These are phyloP conservation scores for Hypoxylon subgilvum DNA, from an alignment of 495 filamentous ascomycete species.

Conservation along the genomic window DNA sequence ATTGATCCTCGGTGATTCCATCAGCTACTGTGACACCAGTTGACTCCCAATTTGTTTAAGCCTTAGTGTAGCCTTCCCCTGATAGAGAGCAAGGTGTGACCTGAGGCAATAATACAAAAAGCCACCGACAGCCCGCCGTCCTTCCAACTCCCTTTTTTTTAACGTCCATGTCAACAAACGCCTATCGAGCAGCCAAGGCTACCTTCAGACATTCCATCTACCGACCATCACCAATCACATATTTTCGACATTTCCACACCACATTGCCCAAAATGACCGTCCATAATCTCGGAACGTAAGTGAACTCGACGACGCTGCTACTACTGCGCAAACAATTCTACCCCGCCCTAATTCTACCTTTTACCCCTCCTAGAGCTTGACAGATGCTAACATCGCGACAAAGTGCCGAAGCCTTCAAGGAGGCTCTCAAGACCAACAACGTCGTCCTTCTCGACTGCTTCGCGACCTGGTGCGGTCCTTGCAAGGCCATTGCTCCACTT, in stretches of 20 bases:
- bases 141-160: conserved; percentile 24
- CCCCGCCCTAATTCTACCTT: conserved; percentile 2
- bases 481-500: conserved; percentile 83
- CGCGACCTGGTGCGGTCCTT: conserved; percentile 93
- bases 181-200: conserved; percentile 31
- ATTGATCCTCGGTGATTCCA: background rate
- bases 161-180: conserved; percentile 37
- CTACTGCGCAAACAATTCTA: background rate
- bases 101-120: conserved; percentile 33
- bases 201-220: conserved; percentile 32
- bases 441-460: conserved; percentile 84
- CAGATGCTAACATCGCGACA: conserved; percentile 26
- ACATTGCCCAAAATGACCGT: conserved; percentile 53
- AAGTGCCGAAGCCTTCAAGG: conserved; percentile 69
- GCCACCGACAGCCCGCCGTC: conserved; percentile 29
- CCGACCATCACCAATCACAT: conserved; percentile 32
- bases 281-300: conserved; percentile 51
- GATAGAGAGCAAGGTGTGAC: conserved; percentile 15
- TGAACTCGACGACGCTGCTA: conserved; percentile 18
- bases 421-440: conserved; percentile 57
- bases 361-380: background rate
- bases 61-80: conserved; percentile 21
- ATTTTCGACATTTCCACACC: conserved; percentile 47
- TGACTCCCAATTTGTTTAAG: too few relatives aligned
- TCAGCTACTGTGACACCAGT: background rate